Evolutionary conservation across 2,329 filamentous ascomycete genomes (phyloP), one percentile per base, ranked within the genome.

Genomic region (Neonectria magnoliae): DNA sequence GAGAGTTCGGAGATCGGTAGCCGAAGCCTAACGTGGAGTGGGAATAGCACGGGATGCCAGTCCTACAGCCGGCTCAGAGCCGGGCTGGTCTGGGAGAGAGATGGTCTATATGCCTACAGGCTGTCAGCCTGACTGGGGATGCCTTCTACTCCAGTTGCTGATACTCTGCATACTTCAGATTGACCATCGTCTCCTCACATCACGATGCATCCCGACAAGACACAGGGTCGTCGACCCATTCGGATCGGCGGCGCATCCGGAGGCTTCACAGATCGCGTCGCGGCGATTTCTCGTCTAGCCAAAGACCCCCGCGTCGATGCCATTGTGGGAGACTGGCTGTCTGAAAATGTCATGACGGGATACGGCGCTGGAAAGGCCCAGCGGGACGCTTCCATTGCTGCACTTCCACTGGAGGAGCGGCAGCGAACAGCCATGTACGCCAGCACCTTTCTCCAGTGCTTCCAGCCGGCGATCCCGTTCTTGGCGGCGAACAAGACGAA

Each of bases 301-400:
- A 63, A 52, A 10, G 67, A 74, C 48, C 61, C 63, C n/a, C 7
- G 31, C 7, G 44, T 67, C 44, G 61, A 64, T 50, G 65, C 61
- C 2, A 65, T 65, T 47, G 63, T 65, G 53, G 63, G 63, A 27
- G 60, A 78, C 62, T 78, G 76, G 68, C 71, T 78, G 27, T 76
- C 75, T 18, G 77, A 78, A 60, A 80, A 80, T 57, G 87, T 85
- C 68, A 84, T 87, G 81, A 81, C 83, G 57, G 75, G 53, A 33
- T 55, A 67, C 56, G 63, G 67, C 41, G 79, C 72, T 52, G 65
- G 68, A 47, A 71, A 76, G 13, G 63, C 58, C 4, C 48, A 29
- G 13, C 61, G 64, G 54, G 62, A 71, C 8, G 36, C 42, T 8
- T 60, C 48, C 6, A 36, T 60, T 38, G 67, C 72, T 5, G 67